Evolutionary conservation across 371 early-diverging fungal species (phyloP).

Genomic region (Mucor racemosus): DNA sequence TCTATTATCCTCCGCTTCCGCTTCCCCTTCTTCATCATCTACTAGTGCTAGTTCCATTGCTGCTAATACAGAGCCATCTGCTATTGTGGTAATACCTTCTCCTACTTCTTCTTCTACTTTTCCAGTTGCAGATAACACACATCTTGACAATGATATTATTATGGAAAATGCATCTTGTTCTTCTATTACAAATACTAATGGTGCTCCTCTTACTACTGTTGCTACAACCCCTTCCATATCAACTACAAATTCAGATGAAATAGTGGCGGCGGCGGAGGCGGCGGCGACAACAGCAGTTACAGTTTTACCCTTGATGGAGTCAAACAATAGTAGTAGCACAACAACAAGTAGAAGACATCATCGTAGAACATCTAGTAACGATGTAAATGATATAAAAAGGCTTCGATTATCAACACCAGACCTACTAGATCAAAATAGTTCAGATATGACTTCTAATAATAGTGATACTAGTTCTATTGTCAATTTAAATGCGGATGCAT

Average conservation of each 20-base stretch:
- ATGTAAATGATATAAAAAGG: constrained; percentile 51
- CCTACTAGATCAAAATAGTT: neutral
- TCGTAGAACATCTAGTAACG: constrained; percentile 55
- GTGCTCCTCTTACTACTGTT: neutral
- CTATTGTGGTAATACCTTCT: neutral
- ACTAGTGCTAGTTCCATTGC: no score
- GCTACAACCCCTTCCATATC: constrained; percentile 7
- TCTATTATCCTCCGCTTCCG: neutral
- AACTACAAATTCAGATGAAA: neutral
- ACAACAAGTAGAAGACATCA: constrained; percentile 43
- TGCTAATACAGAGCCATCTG: neutral
- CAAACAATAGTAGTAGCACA: constrained; percentile 17
- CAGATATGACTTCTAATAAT: neutral
- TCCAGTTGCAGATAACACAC: neutral
- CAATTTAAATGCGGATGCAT: neutral
- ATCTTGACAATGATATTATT: neutral
- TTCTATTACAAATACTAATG: neutral
- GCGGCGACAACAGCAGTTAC: neutral
- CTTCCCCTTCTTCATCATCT: neutral
- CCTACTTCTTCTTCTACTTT: neutral
- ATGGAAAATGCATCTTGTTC: neutral
- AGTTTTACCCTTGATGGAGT: neutral
- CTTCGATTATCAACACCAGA: constrained; percentile 40
- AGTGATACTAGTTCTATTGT: neutral
- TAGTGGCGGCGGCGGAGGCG: no score